Conservation (phyloP, 306 rosid species). For the Aeschynomene evenia region DNA sequence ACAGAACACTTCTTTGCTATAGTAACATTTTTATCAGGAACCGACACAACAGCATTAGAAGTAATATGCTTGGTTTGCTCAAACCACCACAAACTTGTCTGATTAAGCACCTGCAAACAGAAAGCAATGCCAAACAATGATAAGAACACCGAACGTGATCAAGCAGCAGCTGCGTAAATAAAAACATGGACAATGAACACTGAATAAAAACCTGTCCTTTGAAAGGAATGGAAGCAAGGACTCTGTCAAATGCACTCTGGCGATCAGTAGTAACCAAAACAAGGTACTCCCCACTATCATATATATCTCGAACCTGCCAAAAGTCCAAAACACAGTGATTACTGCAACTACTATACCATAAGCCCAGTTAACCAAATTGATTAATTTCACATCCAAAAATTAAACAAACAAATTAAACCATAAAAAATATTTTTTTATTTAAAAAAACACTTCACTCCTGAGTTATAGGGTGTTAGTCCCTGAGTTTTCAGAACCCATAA, state of each 20-base stretch:
- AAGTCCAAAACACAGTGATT: slow-evolving; percentile 25
- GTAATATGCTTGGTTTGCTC: slow-evolving; percentile 77
- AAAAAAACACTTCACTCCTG: too few species aligned
- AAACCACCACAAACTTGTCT: slow-evolving; percentile 98
- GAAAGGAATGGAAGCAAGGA: slow-evolving; percentile 96
- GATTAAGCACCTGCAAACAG: slow-evolving; percentile 71
- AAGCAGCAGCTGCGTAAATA: neutral
- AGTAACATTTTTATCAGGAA: slow-evolving; percentile 85
- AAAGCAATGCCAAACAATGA: neutral
- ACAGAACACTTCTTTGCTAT: slow-evolving; percentile 92
- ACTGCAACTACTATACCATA: neutral
- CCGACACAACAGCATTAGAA: slow-evolving; percentile 71
- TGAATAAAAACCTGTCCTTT: slow-evolving; percentile 82
- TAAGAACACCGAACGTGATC: neutral
- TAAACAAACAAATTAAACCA: neutral
- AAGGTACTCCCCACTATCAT: slow-evolving; percentile 77
- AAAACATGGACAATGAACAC: neutral
- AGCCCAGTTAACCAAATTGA: neutral
- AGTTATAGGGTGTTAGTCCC: too few species aligned
- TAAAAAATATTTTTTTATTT: too few species aligned
- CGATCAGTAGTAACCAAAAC: slow-evolving; percentile 89
- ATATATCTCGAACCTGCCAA: slow-evolving; percentile 85
- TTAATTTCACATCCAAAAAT: neutral
- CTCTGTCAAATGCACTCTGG: slow-evolving; percentile 94
- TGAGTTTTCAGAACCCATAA: too few species aligned